Conservation (phyloP, 495 filamentous ascomycete species). For the Penicillium desertorum region DNA sequence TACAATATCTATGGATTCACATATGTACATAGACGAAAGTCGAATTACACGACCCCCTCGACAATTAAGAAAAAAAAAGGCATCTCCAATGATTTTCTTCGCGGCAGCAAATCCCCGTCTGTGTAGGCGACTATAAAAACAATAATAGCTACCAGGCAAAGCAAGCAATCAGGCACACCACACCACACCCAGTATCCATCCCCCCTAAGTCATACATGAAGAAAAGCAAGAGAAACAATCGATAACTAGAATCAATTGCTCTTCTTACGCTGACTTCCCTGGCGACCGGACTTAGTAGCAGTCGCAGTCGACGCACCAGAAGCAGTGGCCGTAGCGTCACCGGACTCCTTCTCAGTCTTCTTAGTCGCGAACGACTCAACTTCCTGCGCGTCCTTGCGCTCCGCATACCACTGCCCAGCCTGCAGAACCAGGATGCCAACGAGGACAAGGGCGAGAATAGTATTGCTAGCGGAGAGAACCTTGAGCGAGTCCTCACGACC, state of each 20-base stretch:
- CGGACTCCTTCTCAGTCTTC: conserved; percentile 45
- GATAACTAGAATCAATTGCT: conserved; percentile 14
- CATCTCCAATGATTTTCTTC: neutral
- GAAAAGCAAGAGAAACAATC: conserved; percentile 1
- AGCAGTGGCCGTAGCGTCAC: conserved; percentile 17
- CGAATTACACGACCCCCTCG: neutral
- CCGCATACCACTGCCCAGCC: conserved; percentile 98
- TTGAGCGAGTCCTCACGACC: conserved; percentile 81
- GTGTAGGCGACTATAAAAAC: neutral
- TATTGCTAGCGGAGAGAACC: conserved; percentile 93
- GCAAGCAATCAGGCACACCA: neutral
- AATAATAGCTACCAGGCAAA: conserved; percentile 1
- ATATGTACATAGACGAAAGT: conserved; percentile 27
- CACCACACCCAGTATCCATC: conserved; percentile 1
- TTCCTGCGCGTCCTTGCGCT: conserved; percentile 87
- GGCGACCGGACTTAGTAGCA: conserved; percentile 20
- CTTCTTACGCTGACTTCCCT: conserved; percentile 32
- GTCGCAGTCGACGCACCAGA: conserved; percentile 13
- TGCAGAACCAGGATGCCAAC: conserved; percentile 90
- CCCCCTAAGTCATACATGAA: neutral
- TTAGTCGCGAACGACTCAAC: conserved; percentile 54
- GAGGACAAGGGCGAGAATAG: conserved; percentile 86
- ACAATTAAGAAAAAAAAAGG: neutral
- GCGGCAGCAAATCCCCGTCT: neutral
- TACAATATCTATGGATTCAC: conserved; percentile 14